Percentiles rank a stretch among this genome's conserved stretches.
phyloP scores from a whole-genome alignment of 768 basidiomycete species.

The Trametes elegans region DNA sequence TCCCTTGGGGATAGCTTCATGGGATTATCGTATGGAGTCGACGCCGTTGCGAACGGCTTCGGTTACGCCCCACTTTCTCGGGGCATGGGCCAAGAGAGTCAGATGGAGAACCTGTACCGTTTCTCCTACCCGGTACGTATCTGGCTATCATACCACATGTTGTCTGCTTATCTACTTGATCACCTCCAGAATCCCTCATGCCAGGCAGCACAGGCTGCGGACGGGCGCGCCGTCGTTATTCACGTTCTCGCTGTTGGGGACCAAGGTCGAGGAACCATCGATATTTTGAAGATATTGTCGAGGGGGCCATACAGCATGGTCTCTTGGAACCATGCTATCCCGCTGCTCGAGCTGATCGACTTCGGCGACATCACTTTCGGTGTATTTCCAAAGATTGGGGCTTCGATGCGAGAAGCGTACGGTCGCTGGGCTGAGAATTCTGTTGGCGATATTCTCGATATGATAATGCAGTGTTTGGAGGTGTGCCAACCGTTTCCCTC shows the following conservation, averaged over 20 bases:
- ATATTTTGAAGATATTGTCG: conserved; percentile 25
- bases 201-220: not conserved
- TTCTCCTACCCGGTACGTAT: no score
- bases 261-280: conserved; percentile 1
- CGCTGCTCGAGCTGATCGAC: conserved; percentile 26
- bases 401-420: conserved; percentile 7
- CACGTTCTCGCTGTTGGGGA: not conserved
- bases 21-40: no score
- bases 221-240: conserved; percentile 8
- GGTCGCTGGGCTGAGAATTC: conserved; percentile 30
- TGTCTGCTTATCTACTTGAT: no score
- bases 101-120: no score
- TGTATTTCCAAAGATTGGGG: conserved; percentile 28
- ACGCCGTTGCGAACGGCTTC: no score
- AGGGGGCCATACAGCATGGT: conserved; percentile 9
- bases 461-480: conserved; percentile 32
- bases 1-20: no score
- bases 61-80: no score
- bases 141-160: no score
- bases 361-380: conserved; percentile 32
- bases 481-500: conserved; percentile 7
- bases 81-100: no score
- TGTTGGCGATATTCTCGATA: conserved; percentile 31
- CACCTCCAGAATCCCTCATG: conserved; percentile 1
- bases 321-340: conserved; percentile 30